These are phyloP conservation scores for Calonectria multiphialidica DNA, from an alignment of 2,329 filamentous ascomycete species.

Conservation along the genomic window DNA sequence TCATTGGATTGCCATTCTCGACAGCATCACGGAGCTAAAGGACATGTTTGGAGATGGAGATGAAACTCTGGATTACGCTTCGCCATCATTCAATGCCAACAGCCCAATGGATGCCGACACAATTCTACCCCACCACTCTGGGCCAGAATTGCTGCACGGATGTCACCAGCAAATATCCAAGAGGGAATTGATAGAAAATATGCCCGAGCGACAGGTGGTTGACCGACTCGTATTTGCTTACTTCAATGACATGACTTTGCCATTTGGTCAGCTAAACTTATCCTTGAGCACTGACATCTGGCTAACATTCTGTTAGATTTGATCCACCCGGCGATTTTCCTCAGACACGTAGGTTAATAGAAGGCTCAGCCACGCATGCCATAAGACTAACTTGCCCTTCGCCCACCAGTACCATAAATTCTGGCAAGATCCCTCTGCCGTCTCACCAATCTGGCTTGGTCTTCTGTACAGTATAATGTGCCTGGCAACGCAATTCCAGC, in stretches of 20 bases:
- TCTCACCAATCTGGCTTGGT: not conserved
- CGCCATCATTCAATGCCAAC: not conserved
- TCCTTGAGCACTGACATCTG: not conserved
- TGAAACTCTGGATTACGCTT: not conserved
- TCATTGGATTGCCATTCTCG: not conserved
- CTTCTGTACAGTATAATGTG: constrained; percentile 4
- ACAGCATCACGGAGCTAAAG: not conserved
- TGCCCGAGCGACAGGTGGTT: not conserved
- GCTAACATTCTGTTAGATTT: not conserved
- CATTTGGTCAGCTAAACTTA: not conserved
- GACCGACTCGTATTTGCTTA: not conserved
- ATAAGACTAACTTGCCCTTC: not conserved
- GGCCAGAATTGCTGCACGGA: not conserved
- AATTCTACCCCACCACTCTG: not conserved
- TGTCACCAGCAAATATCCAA: not conserved
- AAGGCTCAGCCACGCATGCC: no score
- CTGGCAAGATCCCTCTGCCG: not conserved
- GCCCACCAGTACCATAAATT: not conserved
- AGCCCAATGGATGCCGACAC: not conserved
- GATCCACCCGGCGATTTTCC: not conserved
- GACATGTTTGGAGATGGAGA: not conserved
- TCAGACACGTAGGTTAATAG: not conserved
- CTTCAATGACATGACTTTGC: not conserved
- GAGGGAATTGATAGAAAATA: not conserved
- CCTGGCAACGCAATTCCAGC: not conserved